Conservation (phyloP, 306 rosid genomes). For the Albizia julibrissin region DNA sequence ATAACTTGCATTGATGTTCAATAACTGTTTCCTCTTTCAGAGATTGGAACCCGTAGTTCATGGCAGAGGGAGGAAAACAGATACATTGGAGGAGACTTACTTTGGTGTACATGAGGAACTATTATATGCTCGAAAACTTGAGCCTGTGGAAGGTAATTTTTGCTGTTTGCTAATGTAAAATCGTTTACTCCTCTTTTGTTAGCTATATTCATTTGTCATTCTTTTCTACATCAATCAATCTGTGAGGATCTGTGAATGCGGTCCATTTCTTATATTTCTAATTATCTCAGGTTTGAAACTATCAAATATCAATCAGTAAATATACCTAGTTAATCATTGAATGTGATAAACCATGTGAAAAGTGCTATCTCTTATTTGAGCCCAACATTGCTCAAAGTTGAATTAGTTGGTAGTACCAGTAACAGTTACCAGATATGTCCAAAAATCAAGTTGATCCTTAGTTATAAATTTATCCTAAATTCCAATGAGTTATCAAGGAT, state of each 20-base stretch:
- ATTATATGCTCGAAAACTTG: slow-evolving; percentile 83
- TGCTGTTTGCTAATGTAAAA: slow-evolving; percentile 15
- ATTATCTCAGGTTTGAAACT: slow-evolving; percentile 3
- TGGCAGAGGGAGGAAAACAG: slow-evolving; percentile 87
- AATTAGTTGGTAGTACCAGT: not conserved
- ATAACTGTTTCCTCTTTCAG: slow-evolving; percentile 49
- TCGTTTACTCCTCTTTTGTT: not conserved
- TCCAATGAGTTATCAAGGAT: not conserved
- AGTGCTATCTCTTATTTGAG: not conserved
- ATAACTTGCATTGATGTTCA: slow-evolving; percentile 23
- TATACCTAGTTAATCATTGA: not conserved
- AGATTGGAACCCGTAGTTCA: slow-evolving; percentile 85
- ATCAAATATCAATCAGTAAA: not conserved
- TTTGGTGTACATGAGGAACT: slow-evolving; percentile 81
- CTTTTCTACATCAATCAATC: not conserved
- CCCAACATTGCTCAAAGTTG: not conserved
- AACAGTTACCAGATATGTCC: no score
- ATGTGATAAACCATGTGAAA: not conserved
- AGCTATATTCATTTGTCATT: slow-evolving; percentile 3
- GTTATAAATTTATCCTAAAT: not conserved
- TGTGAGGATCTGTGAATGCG: slow-evolving; percentile 5
- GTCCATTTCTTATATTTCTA: slow-evolving; percentile 5
- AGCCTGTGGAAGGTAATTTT: slow-evolving; percentile 82
- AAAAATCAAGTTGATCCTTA: not conserved
- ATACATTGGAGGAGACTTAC: slow-evolving; percentile 70